Evolutionary conservation across 805 yeast species (phyloP), one percentile per base, ranked within the genome.

Genomic region (Alloascoidea africana): DNA sequence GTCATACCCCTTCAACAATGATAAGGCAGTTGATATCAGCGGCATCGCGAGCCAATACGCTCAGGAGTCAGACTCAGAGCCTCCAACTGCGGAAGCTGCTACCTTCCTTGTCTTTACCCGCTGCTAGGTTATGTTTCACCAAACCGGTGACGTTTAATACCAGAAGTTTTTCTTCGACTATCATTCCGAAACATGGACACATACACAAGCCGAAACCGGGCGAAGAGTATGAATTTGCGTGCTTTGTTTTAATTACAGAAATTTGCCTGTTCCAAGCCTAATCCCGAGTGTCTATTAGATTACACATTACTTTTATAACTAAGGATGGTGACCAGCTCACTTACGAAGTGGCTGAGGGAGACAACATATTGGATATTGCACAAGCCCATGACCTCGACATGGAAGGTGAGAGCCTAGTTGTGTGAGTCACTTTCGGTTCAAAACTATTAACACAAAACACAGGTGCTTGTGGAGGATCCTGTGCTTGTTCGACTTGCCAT

Each of bases 401-500:
- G 91, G 98, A 91, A 56, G 95, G 77, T 18, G 14, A n/a, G n/a
- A n/a, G n/a, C n/a, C n/a, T n/a, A n/a, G n/a, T n/a, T n/a, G n/a
- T n/a, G n/a, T n/a, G n/a, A n/a, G n/a, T n/a, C n/a, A n/a, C n/a
- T n/a, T n/a, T 13, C n/a, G 11, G 18, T 33, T 8, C 14, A 13
- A 8, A n/a, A 30, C 30, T 11, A 11, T 13, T 15, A 16, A 27
- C 32, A 30, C 14, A 19, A 19, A 16, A 4, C 14, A n/a, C 6
- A 18, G 66, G 84, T 34, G 98, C 98, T 0, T 91, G 98, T 59
- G 98, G 98, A 16, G 98, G 97, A 3, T 85, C 96, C 3, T 91
- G 98, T 65, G 98, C 98, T 1, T 91, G 98, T 56, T 86, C 96
- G 3, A 91, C 98, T 0, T 91, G 98, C 54, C 98, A 91, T 59